Evolutionary conservation across 2,329 filamentous ascomycete species (phyloP), one percentile per base, ranked within the genome.

Genomic region (Alternaria angustiovoidea): DNA sequence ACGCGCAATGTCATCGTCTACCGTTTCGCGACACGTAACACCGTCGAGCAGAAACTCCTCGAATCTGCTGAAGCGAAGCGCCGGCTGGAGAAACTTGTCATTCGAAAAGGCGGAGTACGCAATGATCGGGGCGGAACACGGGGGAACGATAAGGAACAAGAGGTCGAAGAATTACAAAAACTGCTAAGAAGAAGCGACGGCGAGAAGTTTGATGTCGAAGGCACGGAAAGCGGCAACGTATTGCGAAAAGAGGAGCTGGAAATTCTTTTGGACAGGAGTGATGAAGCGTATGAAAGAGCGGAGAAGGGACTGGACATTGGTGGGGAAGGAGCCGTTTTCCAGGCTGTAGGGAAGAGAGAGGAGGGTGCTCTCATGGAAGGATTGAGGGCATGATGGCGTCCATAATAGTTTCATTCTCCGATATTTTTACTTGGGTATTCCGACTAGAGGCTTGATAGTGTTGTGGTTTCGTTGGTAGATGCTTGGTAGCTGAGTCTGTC

Each of bases 1-100:
- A 97, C 89, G 0, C 86, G 90, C 2, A 95, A 95, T 0, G 95
- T 99, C 1, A 88, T 99, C 20, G 91, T 99, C 0, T 99, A 96
- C 78, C 90, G 95, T 1, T 89, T 99, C 34, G 94, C 95, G 0
- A 99, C 95, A 0, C 93, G 94, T 71, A 92, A 91, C 8, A 98
- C 95, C 0, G 92, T 99, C 0, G 95, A 99, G 75, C 92, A 97
- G 72, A 89, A 89, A 6, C 84, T 98, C 0, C 86, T 98, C 0
- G 87, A 93, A 70, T 93, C 91, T 34, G 95, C 95, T 0, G 93
- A 97, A 70, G 92, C 91, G 1, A 99, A 99, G 79, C 89, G 95
- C 0, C 87, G 94, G 1, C 85, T 99, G 0, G 95, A 99, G 76
- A 96, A 97, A 75, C 84, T 99, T 0, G 93, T 99, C 7, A 99